Percentiles rank a stretch among this genome's conserved stretches.
phyloP scores from a whole-genome alignment of 768 basidiomycete genomes.

The Tulasnella sp. region DNA sequence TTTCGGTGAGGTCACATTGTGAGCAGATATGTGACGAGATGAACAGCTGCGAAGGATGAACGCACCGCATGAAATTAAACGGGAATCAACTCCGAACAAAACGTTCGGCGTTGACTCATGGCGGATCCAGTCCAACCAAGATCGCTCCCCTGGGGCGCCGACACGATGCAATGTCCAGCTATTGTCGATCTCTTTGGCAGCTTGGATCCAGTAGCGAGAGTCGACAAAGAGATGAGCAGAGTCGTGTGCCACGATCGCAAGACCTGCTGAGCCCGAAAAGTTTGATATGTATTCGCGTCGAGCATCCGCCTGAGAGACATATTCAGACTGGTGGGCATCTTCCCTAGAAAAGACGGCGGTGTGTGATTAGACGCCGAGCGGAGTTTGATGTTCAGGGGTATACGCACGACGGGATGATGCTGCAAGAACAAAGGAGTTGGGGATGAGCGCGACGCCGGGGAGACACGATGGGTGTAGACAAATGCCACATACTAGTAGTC shows the following conservation, averaged over 20 bases:
- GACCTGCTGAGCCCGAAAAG: constrained; percentile 68
- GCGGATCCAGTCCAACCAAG: constrained; percentile 81
- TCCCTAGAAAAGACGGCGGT: constrained; percentile 49
- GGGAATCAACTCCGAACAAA: constrained; percentile 81
- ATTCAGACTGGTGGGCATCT: constrained; percentile 84
- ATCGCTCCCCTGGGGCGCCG: constrained; percentile 59
- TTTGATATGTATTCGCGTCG: constrained; percentile 77
- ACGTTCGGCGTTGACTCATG: constrained; percentile 44
- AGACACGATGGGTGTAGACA: background rate
- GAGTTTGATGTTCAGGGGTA: constrained; percentile 1
- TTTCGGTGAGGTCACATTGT: constrained; percentile 7
- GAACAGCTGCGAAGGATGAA: background rate
- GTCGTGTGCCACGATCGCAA: constrained; percentile 67
- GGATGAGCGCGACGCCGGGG: background rate
- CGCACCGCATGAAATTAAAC: constrained; percentile 68
- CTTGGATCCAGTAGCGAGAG: constrained; percentile 84
- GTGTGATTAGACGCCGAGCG: constrained; percentile 1
- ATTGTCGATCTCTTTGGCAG: constrained; percentile 64
- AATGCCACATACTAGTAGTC: constrained; percentile 30
- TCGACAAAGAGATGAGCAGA: constrained; percentile 77
- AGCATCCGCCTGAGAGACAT: constrained; percentile 74
- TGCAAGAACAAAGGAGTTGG: constrained; percentile 18
- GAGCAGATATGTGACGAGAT: background rate
- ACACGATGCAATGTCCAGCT: constrained; percentile 74
- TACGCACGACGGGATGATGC: constrained; percentile 32